phyloP scores from a whole-genome alignment of 1,284 basidiomycete genomes.

The Cryptococcus jaspeensis region DNA sequence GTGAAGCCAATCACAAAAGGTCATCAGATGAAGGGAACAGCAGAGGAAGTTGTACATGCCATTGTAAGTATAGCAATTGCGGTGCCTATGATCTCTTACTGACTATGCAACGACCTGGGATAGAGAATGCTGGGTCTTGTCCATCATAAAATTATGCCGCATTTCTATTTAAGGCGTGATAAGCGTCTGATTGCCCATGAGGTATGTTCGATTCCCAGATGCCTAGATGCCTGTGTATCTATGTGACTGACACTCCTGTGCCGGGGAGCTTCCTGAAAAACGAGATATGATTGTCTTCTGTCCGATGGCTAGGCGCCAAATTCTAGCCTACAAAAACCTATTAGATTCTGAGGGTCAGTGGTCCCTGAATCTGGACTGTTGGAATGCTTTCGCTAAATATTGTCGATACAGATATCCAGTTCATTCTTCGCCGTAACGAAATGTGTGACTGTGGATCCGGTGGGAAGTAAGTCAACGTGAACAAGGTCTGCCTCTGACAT shows the following conservation, averaged over 20 bases:
- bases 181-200: constrained; percentile 52
- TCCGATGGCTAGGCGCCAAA: constrained; percentile 51
- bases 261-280: constrained; percentile 52
- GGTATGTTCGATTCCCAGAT: constrained; percentile 17
- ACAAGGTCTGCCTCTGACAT: constrained; percentile 10
- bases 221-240: not conserved
- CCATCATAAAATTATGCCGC: constrained; percentile 48
- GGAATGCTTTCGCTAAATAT: too few relatives aligned
- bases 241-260: not conserved
- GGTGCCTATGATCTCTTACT: not conserved
- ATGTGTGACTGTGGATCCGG: constrained; percentile 49
- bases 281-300: constrained; percentile 55
- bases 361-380: fast-evolving
- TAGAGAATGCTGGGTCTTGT: constrained; percentile 37
- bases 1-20: constrained; percentile 50
- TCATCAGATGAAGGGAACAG: constrained; percentile 49
- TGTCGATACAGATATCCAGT: constrained; percentile 43
- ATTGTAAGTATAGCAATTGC: constrained; percentile 43
- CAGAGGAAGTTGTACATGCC: constrained; percentile 41
- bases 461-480: constrained; percentile 16
- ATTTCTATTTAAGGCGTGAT: constrained; percentile 54
- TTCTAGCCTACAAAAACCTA: constrained; percentile 49
- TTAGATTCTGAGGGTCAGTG: constrained; percentile 41
- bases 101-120: not conserved
- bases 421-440: constrained; percentile 50